Percentiles rank a stretch among this genome's conserved stretches.
Evolutionary conservation across 345 rosid species (phyloP).

Genomic region (Sonneratia caseolaris): DNA sequence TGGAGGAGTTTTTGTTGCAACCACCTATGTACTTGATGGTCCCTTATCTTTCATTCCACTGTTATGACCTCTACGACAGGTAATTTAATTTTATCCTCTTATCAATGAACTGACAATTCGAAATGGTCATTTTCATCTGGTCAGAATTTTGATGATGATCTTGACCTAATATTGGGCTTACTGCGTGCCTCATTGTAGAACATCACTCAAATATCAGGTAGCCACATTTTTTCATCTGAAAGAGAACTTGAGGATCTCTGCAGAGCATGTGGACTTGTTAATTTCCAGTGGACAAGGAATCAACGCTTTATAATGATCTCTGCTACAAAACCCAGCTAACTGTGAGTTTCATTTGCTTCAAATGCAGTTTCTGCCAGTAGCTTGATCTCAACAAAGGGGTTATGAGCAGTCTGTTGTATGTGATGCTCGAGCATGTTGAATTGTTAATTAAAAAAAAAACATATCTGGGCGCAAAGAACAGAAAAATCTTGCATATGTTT

Average conservation of each 20-base stretch:
- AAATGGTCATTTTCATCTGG: neutral
- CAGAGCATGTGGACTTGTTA: slow-evolving; percentile 63
- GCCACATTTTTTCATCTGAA: slow-evolving; percentile 44
- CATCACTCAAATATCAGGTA: slow-evolving; percentile 37
- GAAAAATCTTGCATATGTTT: neutral
- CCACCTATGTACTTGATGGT: slow-evolving; percentile 58
- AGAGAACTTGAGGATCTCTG: slow-evolving; percentile 75
- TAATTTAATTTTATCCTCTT: slow-evolving; percentile 8
- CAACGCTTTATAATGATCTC: slow-evolving; percentile 61
- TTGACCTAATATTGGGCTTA: neutral
- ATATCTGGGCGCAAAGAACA: neutral
- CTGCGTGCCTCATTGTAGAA: slow-evolving; percentile 23
- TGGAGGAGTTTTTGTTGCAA: slow-evolving; percentile 80
- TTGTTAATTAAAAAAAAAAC: neutral
- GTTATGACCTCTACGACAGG: slow-evolving; percentile 45
- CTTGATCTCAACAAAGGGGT: neutral
- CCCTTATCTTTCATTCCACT: slow-evolving; percentile 41
- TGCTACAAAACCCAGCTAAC: slow-evolving; percentile 50
- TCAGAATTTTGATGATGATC: neutral
- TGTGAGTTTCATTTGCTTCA: neutral
- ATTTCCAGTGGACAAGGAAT: slow-evolving; percentile 45
- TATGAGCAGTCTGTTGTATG: neutral
- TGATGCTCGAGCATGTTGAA: neutral
- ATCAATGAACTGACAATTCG: neutral
- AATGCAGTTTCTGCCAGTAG: neutral